Percentiles rank a stretch among this genome's conserved stretches.
Evolutionary conservation across 257 asterid species (phyloP).

Genomic region (Solanum sitiens): DNA sequence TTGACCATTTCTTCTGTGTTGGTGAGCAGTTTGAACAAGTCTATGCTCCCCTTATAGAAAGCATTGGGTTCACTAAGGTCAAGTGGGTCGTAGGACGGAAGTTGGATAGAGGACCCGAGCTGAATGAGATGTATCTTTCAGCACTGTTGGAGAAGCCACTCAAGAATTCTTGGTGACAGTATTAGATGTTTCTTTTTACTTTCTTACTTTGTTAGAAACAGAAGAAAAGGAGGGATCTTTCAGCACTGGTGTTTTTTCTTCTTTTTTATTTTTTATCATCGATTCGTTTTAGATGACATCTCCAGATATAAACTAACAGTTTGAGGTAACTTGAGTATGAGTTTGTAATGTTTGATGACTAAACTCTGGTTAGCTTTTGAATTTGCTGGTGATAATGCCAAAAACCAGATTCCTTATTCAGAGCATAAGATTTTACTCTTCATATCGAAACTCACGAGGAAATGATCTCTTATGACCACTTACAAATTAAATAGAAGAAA

Average conservation of each 20-base stretch:
- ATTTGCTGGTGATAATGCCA: background rate
- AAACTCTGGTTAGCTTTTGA: background rate
- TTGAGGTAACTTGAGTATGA: background rate
- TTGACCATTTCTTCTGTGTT: slow-evolving; percentile 61
- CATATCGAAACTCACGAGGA: background rate
- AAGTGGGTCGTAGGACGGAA: slow-evolving; percentile 51
- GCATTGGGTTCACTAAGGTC: slow-evolving; percentile 48
- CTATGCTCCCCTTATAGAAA: slow-evolving; percentile 52
- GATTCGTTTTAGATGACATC: background rate
- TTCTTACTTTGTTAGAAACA: background rate
- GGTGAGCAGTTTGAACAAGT: slow-evolving; percentile 35
- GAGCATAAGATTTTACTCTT: background rate
- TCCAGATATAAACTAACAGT: background rate
- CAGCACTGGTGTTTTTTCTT: background rate
- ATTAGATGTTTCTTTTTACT: background rate
- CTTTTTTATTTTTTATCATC: background rate
- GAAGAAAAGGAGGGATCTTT: background rate
- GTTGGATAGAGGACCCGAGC: slow-evolving; percentile 45
- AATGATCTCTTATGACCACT: background rate
- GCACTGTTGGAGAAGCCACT: slow-evolving; percentile 61
- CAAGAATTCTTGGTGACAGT: slow-evolving; percentile 44
- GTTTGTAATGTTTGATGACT: background rate
- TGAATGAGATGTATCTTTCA: slow-evolving; percentile 58
- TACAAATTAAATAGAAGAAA: background rate
- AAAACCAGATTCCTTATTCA: background rate